Evolutionary conservation across 1,284 basidiomycete species (phyloP), one percentile per base, ranked within the genome.

Genomic region (Baeospora myosura): DNA sequence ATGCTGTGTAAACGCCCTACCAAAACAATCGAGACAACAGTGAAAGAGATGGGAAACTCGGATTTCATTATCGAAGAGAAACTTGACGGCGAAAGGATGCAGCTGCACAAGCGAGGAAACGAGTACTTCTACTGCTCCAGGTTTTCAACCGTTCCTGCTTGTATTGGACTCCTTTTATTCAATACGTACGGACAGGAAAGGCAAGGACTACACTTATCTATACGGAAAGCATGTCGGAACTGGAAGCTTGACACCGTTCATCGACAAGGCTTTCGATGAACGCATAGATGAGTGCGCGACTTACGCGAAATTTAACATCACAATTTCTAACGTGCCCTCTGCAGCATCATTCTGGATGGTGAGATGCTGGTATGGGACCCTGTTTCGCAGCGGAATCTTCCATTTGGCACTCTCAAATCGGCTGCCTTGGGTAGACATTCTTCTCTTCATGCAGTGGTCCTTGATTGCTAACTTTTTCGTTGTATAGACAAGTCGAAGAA

Each of bases 331-430:
- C n/a, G 10, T n/a, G n/a, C 12, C 2, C 23, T 8, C 39, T 26
- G 11, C 46, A 95, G 93, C 38, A 81, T 93, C 51, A 89, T 97
- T 33, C 64, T 97, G 12, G 93, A 97, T 52, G 93, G 94, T 0
- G 94, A 98, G 60, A 96, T 98, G 93, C 66, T 98, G 31, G 94
- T 94, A 2, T 96, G 88, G 87, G 93, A 97, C 58, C 93, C 93
- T 0, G 69, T 85, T 1, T 80, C 88, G 0, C 82, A 87, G 49
- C 78, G 86, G 32, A 88, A 89, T 54, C 68, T 94, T 8, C 88
- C 92, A 0, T 97, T 98, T 51, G 94, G 93, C 1, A 87, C 81
- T 0, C 65, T 98, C 38, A 98, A 97, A 62, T 88, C 89, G 0
- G 89, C 90, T 24, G 92, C 91, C 1, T 64, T 82, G 5, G 82